A percentile compares a stretch with the other conserved stretches of the same genome.
Conservation (phyloP, 2,329 filamentous ascomycete species). For the Ilyonectria sp. region DNA sequence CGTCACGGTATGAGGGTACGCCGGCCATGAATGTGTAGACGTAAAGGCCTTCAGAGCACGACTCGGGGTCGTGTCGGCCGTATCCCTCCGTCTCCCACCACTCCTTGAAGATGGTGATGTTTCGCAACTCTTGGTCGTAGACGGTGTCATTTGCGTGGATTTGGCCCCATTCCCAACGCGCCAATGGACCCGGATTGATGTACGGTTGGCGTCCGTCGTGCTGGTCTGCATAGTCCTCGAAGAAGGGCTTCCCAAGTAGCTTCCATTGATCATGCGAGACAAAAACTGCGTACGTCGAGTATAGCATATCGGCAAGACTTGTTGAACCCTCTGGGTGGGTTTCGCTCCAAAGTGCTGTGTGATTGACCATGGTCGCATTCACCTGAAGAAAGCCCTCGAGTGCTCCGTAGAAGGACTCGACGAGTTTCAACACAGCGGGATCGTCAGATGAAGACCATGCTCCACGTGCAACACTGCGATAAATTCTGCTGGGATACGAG, state of each 20-base stretch:
- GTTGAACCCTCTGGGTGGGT: background rate
- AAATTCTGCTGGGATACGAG: conserved; percentile 14
- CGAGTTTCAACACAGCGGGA: background rate
- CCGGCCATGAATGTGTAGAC: too few relatives aligned
- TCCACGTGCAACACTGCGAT: too few relatives aligned
- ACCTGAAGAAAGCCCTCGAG: background rate
- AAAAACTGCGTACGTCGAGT: background rate
- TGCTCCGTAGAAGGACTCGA: conserved; percentile 5
- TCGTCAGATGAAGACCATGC: too few relatives aligned
- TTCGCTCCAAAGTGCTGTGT: background rate
- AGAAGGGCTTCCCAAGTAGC: conserved; percentile 5
- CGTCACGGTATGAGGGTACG: too few relatives aligned
- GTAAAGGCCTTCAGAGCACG: too few relatives aligned
- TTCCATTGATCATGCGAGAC: conserved; percentile 9
- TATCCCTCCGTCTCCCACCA: too few relatives aligned
- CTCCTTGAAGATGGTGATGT: too few relatives aligned
- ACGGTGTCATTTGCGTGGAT: too few relatives aligned
- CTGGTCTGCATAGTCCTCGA: conserved; percentile 1
- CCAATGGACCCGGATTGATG: conserved; percentile 4
- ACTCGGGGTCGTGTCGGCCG: too few relatives aligned
- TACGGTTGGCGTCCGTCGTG: conserved; percentile 5
- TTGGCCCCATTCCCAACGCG: too few relatives aligned
- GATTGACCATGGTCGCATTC: conserved; percentile 3
- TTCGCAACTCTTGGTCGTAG: too few relatives aligned
- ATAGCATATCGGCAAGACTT: too few relatives aligned